Conservation (phyloP, 495 filamentous ascomycete genomes). For the Xylaria flabelliformis region DNA sequence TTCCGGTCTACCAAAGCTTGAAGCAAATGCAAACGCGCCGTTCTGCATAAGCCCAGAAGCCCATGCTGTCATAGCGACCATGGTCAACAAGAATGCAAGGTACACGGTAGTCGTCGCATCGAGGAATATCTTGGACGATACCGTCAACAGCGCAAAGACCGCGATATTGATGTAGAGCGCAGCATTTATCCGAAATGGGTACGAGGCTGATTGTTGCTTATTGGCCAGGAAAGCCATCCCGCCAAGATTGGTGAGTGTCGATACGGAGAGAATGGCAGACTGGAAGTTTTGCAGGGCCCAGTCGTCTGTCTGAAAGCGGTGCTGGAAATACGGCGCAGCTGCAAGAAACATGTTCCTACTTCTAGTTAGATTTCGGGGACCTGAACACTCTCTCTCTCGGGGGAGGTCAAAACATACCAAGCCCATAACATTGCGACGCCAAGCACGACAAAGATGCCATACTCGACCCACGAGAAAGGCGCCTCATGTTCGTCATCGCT, state of each 20-base stretch:
- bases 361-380: constrained; percentile 32
- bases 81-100: constrained; percentile 79
- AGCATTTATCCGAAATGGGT: constrained; percentile 79
- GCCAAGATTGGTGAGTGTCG: constrained; percentile 78
- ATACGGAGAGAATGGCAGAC: constrained; percentile 84
- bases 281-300: constrained; percentile 83
- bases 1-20: constrained; percentile 78
- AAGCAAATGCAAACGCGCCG: constrained; percentile 89
- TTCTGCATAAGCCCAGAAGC: constrained; percentile 91
- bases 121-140: constrained; percentile 75
- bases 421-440: constrained; percentile 96
- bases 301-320: constrained; percentile 72
- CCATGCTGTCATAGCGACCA: constrained; percentile 78
- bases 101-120: constrained; percentile 67
- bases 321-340: constrained; percentile 89
- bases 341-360: constrained; percentile 98
- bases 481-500: constrained; percentile 35
- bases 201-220: constrained; percentile 78
- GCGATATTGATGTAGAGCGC: constrained; percentile 75
- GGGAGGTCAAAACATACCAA: constrained; percentile 66
- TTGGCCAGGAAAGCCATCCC: constrained; percentile 76
- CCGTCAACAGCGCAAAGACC: constrained; percentile 75
- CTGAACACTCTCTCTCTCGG: not conserved
- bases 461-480: constrained; percentile 80
- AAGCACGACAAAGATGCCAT: constrained; percentile 82